A percentile compares a stretch with the other conserved stretches of the same genome.
Conservation (phyloP, 768 basidiomycete species). For the Pulveroboletus frians region DNA sequence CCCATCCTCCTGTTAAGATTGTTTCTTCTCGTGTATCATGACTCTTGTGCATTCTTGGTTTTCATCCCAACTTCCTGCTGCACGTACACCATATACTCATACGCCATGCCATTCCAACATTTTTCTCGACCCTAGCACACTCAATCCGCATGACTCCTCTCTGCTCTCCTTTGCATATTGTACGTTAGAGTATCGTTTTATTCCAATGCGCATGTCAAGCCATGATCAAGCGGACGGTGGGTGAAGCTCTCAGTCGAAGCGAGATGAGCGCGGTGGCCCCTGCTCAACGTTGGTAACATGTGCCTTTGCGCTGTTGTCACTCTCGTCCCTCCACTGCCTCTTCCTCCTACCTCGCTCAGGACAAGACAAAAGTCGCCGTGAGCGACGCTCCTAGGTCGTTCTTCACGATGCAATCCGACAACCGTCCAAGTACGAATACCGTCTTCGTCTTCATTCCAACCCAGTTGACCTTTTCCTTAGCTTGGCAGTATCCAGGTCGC, state of each 20-base stretch:
- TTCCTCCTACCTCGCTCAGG: no score
- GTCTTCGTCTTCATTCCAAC: not conserved
- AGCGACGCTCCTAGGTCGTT: not conserved
- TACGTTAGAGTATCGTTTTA: slow-evolving; percentile 39
- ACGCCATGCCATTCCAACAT: slow-evolving; percentile 28
- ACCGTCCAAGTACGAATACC: slow-evolving; percentile 23
- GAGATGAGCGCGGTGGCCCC: slow-evolving; percentile 21
- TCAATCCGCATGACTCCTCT: slow-evolving; percentile 24
- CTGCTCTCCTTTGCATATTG: slow-evolving; percentile 37
- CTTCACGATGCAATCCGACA: slow-evolving; percentile 28
- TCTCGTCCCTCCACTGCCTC: not conserved
- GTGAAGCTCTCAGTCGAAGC: slow-evolving; percentile 6
- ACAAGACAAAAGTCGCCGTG: not conserved
- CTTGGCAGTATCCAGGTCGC: slow-evolving; percentile 13
- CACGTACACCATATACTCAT: slow-evolving; percentile 31
- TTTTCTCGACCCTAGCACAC: slow-evolving; percentile 22
- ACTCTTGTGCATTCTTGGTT: slow-evolving; percentile 25
- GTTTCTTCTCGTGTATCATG: slow-evolving; percentile 35
- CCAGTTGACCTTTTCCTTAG: slow-evolving; percentile 9
- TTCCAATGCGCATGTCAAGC: slow-evolving; percentile 3
- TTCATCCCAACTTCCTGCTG: slow-evolving; percentile 28
- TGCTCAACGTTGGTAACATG: slow-evolving; percentile 1
- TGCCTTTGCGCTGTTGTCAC: not conserved
- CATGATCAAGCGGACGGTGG: not conserved
- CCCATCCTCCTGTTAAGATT: slow-evolving; percentile 46